These are phyloP conservation scores for Trebouxiophyceae sp. DNA, from an alignment of 163 green algal species.

Conservation along the genomic window DNA sequence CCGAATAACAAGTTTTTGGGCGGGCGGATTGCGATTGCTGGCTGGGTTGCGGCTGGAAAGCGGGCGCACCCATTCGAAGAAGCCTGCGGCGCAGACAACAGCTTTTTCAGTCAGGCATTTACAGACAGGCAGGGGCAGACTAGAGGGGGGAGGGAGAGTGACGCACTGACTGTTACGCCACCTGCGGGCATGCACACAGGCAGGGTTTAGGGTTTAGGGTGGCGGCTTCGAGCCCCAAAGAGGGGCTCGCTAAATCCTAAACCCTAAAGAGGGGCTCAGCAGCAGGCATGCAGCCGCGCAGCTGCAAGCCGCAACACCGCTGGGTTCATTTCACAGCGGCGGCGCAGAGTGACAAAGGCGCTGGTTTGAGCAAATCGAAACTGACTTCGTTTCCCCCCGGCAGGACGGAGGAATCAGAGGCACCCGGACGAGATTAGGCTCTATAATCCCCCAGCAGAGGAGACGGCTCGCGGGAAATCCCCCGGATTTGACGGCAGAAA, in stretches of 20 bases:
- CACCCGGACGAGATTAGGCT: no score
- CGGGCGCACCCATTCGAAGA: conserved; percentile 64
- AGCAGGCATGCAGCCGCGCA: no score
- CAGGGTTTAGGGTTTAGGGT: background rate
- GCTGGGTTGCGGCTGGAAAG: no score
- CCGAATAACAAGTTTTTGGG: no score
- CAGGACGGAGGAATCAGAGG: background rate
- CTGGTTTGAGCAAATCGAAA: background rate
- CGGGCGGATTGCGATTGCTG: no score
- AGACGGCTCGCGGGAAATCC: background rate
- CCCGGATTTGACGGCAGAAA: background rate
- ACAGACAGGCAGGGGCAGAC: background rate
- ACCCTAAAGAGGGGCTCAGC: no score
- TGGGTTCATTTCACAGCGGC: no score
- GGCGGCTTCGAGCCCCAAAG: background rate
- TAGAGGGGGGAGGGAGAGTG: background rate
- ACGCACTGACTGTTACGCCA: background rate
- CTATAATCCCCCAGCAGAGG: no score
- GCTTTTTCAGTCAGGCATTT: background rate
- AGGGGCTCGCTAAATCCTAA: no score
- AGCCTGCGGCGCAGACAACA: conserved; percentile 63
- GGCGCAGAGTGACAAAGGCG: no score
- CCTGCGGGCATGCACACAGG: background rate
- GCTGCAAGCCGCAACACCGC: no score
- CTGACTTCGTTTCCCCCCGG: background rate